Evolutionary conservation across 768 basidiomycete species (phyloP), one percentile per base, ranked within the genome.

Genomic region (Mycena filopes): DNA sequence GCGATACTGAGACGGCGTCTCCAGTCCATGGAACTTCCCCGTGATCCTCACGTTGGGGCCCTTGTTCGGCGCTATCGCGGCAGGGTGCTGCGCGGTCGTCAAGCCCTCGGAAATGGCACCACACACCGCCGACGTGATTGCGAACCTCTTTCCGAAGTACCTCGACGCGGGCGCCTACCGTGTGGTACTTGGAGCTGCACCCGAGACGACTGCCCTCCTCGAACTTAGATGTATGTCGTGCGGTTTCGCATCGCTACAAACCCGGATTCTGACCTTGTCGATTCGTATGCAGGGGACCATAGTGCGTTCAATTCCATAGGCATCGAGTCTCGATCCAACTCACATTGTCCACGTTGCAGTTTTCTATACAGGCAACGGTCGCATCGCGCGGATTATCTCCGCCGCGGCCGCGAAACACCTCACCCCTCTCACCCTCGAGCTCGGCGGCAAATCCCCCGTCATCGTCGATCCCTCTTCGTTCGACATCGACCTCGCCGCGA

Each of bases 401-500:
- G 67, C 69, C 0, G 79, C 78, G 8, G 79, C 79, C 2, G 79
- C 79, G 20, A 76, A 77, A 50, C 68, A 74, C 49, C 67, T 79
- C 21, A 80, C 78, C 4, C 78, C 79, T 7, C 46, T 74, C 25
- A 77, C 79, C 6, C 74, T 80, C 21, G 79, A 80, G 56, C 70
- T 80, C 18, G 75, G 78, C 12, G 75, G 75, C n/a, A 86, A 85
- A 75, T 80, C 77, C 36, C 82, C 84, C 3, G 84, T 81, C 3
- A 63, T 86, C 25, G 74, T 89, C 42, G 82, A 82, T 54, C 60
- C 79, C 9, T n/a, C n/a, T n/a, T 82, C 63, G 13, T 64, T n/a
- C 43, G 78, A 87, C 70, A 67, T 88, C 67, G 75, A 81, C 7
- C 63, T 89, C 33, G 84, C 87, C 0, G 92, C 90, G 4, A 86